These are phyloP conservation scores for Komagataella populi DNA, from an alignment of 805 yeast species.

Conservation along the genomic window DNA sequence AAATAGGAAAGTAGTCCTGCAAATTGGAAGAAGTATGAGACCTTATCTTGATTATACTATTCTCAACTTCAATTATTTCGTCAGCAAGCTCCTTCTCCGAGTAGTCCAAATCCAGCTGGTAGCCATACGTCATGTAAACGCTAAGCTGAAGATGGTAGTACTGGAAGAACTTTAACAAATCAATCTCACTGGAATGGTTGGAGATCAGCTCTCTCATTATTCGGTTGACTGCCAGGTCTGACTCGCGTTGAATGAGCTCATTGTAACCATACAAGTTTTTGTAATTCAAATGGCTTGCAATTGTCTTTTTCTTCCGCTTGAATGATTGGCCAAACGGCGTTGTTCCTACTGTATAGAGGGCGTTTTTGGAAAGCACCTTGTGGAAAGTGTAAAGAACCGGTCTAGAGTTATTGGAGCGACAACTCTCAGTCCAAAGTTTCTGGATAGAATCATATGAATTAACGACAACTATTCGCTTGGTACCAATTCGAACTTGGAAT, in stretches of 20 bases:
- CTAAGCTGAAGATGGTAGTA: constrained; percentile 31
- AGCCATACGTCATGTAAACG: constrained; percentile 37
- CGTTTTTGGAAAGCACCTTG: constrained; percentile 36
- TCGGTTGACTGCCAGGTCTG: constrained; percentile 10
- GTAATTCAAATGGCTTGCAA: constrained; percentile 29
- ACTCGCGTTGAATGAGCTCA: constrained; percentile 23
- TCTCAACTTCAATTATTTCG: constrained; percentile 42
- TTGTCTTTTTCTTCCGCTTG: constrained; percentile 30
- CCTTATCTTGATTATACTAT: constrained; percentile 38
- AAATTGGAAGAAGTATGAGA: constrained; percentile 38
- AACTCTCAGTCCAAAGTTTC: constrained; percentile 36
- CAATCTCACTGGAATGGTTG: neutral
- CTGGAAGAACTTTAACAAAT: neutral
- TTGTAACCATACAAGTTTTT: constrained; percentile 19
- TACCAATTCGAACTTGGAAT: constrained; percentile 54
- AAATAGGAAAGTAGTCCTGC: constrained; percentile 37
- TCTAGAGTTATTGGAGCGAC: constrained; percentile 47
- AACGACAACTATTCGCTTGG: constrained; percentile 44
- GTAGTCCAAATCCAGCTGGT: constrained; percentile 26
- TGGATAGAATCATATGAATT: constrained; percentile 44
- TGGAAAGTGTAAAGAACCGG: constrained; percentile 62
- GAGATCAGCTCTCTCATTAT: neutral
- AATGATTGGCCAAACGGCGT: constrained; percentile 43
- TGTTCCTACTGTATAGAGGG: constrained; percentile 51
- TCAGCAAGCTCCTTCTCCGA: constrained; percentile 24